Percentiles rank a stretch among this genome's conserved stretches.
phyloP scores from a whole-genome alignment of 2,329 filamentous ascomycete species.

The Torrubiella hemipterigena region DNA sequence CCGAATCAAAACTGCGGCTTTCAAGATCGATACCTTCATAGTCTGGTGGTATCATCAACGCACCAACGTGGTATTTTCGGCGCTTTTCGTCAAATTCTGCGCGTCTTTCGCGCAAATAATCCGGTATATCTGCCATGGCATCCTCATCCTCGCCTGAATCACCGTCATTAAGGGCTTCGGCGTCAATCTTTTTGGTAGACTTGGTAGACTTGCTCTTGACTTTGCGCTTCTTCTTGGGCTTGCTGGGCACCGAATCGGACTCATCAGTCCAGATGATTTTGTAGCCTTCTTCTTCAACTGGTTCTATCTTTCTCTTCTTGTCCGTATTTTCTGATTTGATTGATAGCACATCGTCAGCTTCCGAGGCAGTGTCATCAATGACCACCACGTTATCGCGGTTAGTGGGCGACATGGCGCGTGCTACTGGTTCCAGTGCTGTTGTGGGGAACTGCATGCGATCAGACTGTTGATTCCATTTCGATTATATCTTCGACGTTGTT shows the following conservation, averaged over 20 bases:
- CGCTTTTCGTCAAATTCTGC: constrained; percentile 53
- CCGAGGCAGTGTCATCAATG: constrained; percentile 1
- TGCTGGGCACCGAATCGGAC: constrained; percentile 46
- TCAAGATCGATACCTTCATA: constrained; percentile 66
- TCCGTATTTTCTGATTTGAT: not conserved
- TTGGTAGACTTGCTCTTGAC: constrained; percentile 28
- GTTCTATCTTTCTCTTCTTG: constrained; percentile 27
- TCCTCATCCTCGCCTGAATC: constrained; percentile 28
- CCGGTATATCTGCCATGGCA: constrained; percentile 51
- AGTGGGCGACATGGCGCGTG: too few species aligned
- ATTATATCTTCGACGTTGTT: too few species aligned
- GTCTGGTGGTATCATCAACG: constrained; percentile 64
- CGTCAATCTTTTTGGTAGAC: constrained; percentile 13
- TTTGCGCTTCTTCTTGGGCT: constrained; percentile 47
- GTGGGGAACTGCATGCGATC: too few species aligned
- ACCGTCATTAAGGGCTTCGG: constrained; percentile 13
- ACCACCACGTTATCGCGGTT: too few species aligned
- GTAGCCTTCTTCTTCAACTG: constrained; percentile 21
- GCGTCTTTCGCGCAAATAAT: constrained; percentile 60
- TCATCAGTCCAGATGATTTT: constrained; percentile 47
- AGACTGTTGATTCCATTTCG: too few species aligned
- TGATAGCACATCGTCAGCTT: not conserved
- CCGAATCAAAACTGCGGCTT: constrained; percentile 18
- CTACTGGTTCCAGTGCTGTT: too few species aligned
- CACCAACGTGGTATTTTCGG: constrained; percentile 49